phyloP scores from a whole-genome alignment of 192 early-diverging fungal species.

The Coemansia sp. region DNA sequence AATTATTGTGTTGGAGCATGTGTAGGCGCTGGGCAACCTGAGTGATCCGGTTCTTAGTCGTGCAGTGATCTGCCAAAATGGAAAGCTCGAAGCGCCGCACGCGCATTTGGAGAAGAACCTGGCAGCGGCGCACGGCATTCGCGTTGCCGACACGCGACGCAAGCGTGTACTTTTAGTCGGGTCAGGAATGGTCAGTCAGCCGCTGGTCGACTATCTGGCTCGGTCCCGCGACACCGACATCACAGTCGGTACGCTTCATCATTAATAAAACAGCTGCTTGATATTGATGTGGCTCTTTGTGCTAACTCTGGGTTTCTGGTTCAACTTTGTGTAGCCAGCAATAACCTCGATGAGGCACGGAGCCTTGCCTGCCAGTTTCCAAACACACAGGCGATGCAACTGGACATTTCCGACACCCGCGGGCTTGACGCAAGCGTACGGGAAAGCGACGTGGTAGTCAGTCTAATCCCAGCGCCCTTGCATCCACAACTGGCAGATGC shows the following conservation, averaged over 20 bases:
- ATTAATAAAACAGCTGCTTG: not conserved
- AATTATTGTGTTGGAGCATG: not conserved
- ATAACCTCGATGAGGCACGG: conserved; percentile 68
- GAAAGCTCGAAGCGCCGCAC: conserved; percentile 61
- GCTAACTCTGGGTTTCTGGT: no score
- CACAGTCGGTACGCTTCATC: conserved; percentile 34
- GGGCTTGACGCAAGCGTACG: conserved; percentile 61
- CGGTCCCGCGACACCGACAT: conserved; percentile 53
- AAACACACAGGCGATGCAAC: conserved; percentile 59
- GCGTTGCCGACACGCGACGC: conserved; percentile 34
- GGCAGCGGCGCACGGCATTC: conserved; percentile 27
- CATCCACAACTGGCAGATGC: conserved; percentile 54
- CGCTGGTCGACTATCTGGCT: conserved; percentile 84
- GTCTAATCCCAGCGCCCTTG: conserved; percentile 84
- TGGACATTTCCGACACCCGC: conserved; percentile 70
- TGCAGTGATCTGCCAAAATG: conserved; percentile 76
- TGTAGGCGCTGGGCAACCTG: conserved; percentile 53
- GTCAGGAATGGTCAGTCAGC: conserved; percentile 90
- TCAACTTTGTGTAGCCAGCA: conserved; percentile 67
- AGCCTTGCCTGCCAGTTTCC: conserved; percentile 59
- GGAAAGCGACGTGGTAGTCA: conserved; percentile 85
- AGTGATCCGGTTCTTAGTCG: conserved; percentile 66
- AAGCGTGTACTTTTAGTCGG: conserved; percentile 75
- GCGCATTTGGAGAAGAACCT: conserved; percentile 55
- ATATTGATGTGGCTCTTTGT: no score